Conservation (phyloP, 1,284 basidiomycete species). For the Ceratobasidium sp. region DNA sequence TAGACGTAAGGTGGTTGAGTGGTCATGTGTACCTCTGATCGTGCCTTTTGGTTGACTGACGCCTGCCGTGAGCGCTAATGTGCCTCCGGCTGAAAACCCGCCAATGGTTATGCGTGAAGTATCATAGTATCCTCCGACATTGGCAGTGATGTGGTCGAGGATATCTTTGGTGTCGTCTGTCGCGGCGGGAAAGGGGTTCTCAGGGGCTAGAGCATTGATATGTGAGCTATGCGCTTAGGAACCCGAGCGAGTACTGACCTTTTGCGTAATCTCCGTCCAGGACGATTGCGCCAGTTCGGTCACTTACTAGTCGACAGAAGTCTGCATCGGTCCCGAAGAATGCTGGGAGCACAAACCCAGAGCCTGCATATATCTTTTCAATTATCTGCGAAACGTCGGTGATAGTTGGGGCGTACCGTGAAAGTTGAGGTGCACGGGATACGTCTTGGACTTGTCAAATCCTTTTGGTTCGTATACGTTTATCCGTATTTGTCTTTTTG, state of each 20-base stretch:
- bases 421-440: slow-evolving; percentile 36
- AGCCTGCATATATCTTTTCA: not conserved
- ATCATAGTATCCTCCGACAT: slow-evolving; percentile 28
- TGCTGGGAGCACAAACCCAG: slow-evolving; percentile 15
- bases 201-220: not conserved
- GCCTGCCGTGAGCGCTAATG: not conserved
- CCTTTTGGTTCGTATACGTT: slow-evolving; percentile 11
- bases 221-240: not conserved
- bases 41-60: not conserved
- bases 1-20: not conserved
- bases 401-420: slow-evolving; percentile 17
- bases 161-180: slow-evolving; percentile 16
- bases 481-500: not conserved
- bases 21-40: not conserved
- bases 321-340: slow-evolving; percentile 27
- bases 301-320: slow-evolving; percentile 3
- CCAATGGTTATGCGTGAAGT: slow-evolving; percentile 22
- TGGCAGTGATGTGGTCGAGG: slow-evolving; percentile 5
- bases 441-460: not conserved
- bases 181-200: slow-evolving; percentile 34
- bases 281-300: slow-evolving; percentile 6
- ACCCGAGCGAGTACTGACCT: not conserved
- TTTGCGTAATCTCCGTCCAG: slow-evolving; percentile 30
- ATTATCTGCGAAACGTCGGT: not conserved
- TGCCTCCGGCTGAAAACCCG: slow-evolving; percentile 27